A percentile compares a stretch with the other conserved stretches of the same genome.
These are phyloP conservation scores for Phytophthora palmivora DNA, from an alignment of 352 stramenopile genomes.

Conservation along the genomic window DNA sequence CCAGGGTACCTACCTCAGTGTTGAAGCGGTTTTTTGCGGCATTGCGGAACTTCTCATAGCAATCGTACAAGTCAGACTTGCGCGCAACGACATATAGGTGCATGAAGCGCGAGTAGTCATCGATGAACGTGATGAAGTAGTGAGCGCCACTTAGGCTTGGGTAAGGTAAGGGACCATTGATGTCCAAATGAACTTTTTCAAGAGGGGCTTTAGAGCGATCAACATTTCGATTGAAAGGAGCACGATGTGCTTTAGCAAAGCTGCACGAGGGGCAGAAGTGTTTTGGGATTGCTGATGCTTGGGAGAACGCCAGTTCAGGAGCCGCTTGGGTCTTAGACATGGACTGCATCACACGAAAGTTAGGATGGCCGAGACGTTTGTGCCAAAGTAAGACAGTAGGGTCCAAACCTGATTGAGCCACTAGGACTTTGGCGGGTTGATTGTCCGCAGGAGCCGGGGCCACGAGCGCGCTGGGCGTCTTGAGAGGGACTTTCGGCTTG, in stretches of 20 bases:
- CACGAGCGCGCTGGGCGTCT: too few species aligned
- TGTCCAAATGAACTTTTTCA: too few species aligned
- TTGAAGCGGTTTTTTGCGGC: too few species aligned
- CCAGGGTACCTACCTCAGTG: too few species aligned
- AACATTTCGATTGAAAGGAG: slow-evolving; percentile 22
- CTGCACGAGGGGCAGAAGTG: slow-evolving; percentile 14
- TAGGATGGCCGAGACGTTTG: slow-evolving; percentile 17
- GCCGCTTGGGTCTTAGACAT: slow-evolving; percentile 16
- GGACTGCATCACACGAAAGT: slow-evolving; percentile 16
- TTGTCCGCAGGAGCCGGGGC: background rate
- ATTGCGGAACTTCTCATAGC: too few species aligned
- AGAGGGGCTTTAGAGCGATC: too few species aligned
- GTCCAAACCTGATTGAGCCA: slow-evolving; percentile 18
- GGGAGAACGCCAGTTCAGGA: too few species aligned
- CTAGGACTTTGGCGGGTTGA: slow-evolving; percentile 4
- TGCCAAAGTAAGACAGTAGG: slow-evolving; percentile 11
- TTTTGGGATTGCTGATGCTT: slow-evolving; percentile 7
- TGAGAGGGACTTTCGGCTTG: too few species aligned
- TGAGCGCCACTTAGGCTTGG: slow-evolving; percentile 8
- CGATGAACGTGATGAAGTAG: slow-evolving; percentile 16
- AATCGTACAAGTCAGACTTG: too few species aligned
- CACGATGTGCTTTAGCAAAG: slow-evolving; percentile 13
- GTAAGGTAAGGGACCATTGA: slow-evolving; percentile 15
- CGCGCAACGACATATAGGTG: slow-evolving; percentile 2
- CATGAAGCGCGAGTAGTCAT: slow-evolving; percentile 16